A percentile compares a stretch with the other conserved stretches of the same genome.
Conservation (phyloP, 2,329 filamentous ascomycete species). For the Teratosphaeria zuluensis region DNA sequence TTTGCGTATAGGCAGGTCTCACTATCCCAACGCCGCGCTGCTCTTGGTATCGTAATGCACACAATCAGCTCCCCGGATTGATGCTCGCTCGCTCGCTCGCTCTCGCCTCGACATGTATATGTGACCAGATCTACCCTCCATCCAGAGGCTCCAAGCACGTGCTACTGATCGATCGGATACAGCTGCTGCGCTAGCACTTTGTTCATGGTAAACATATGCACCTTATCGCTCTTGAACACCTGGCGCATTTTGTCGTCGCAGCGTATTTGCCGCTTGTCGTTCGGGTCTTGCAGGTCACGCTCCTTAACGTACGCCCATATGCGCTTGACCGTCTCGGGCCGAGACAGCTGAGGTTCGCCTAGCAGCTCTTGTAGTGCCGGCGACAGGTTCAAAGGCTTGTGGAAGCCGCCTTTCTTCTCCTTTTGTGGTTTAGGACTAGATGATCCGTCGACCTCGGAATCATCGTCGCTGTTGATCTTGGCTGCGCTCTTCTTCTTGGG, state of each 20-base stretch:
- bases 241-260: constrained; percentile 88
- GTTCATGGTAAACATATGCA: constrained; percentile 99
- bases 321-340: constrained; percentile 90
- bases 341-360: constrained; percentile 69
- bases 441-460: constrained; percentile 59
- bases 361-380: constrained; percentile 58
- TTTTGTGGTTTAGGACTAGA: constrained; percentile 35
- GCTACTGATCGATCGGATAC: constrained; percentile 57
- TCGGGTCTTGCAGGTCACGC: constrained; percentile 79
- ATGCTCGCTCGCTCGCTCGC: not conserved
- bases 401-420: constrained; percentile 79
- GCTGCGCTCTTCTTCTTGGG: constrained; percentile 65
- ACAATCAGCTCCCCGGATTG: not conserved
- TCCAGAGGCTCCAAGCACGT: not conserved
- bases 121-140: not conserved
- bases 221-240: constrained; percentile 80
- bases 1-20: not conserved
- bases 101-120: not conserved
- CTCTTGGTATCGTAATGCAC: not conserved
- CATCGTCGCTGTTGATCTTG: constrained; percentile 67
- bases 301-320: constrained; percentile 93
- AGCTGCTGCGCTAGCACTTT: constrained; percentile 86
- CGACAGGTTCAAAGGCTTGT: constrained; percentile 72
- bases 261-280: constrained; percentile 80
- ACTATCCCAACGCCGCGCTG: not conserved